Conservation (phyloP, 768 basidiomycete genomes). For the Dendrothele bispora region DNA sequence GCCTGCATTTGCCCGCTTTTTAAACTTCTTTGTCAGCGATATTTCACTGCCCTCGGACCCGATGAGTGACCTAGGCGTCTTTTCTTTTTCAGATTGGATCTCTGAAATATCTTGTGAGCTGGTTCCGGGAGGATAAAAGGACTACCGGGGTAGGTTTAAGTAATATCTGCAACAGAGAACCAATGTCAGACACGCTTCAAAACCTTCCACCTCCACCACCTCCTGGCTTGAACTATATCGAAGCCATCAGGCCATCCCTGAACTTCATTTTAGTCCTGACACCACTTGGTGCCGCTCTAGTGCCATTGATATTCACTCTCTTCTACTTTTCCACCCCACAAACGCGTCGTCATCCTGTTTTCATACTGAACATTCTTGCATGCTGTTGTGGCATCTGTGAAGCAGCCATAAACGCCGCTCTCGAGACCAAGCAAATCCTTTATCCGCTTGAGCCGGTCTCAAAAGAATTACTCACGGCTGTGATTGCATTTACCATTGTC, state of each 20-base stretch:
- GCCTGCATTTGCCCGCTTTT: too few relatives aligned
- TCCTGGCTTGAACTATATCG: constrained; percentile 14
- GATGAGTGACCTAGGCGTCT: too few relatives aligned
- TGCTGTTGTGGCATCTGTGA: constrained; percentile 16
- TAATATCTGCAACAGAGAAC: too few relatives aligned
- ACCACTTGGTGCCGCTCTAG: constrained; percentile 26
- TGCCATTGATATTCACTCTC: constrained; percentile 17
- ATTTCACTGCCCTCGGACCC: too few relatives aligned
- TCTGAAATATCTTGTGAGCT: too few relatives aligned
- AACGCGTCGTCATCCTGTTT: constrained; percentile 18
- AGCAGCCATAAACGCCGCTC: background rate
- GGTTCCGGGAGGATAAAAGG: too few relatives aligned
- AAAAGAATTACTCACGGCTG: constrained; percentile 17
- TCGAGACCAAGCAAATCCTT: constrained; percentile 8
- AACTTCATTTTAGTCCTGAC: constrained; percentile 27
- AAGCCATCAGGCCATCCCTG: constrained; percentile 18
- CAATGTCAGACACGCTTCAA: background rate
- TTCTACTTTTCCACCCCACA: constrained; percentile 23
- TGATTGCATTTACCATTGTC: constrained; percentile 22
- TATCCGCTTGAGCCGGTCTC: constrained; percentile 16
- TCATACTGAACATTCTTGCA: constrained; percentile 23
- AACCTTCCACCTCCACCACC: constrained; percentile 9
- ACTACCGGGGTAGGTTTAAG: too few relatives aligned
- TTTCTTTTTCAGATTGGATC: too few relatives aligned
- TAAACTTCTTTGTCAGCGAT: too few relatives aligned